Conservation (phyloP, 805 yeast genomes). For the Kodamaea restingae region DNA sequence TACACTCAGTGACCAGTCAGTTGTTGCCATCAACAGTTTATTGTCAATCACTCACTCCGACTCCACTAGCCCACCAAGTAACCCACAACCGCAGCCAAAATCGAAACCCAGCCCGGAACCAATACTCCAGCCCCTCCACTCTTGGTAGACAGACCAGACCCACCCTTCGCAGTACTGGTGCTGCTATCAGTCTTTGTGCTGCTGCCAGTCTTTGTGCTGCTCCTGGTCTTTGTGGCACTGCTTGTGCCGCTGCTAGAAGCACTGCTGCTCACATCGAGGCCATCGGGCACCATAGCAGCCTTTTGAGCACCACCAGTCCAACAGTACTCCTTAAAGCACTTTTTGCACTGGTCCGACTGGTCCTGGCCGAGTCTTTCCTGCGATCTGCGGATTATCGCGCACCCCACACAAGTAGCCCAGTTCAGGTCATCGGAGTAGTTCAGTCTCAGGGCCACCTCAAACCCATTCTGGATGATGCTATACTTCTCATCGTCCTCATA, state of each 20-base stretch:
- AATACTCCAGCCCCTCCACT: too few species aligned
- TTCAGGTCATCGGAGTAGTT: slow-evolving; percentile 17
- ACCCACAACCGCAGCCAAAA: too few species aligned
- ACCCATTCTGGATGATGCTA: slow-evolving; percentile 18
- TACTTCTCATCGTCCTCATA: slow-evolving; percentile 16
- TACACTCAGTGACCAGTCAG: too few species aligned
- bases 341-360: slow-evolving; percentile 20
- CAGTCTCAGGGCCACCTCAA: slow-evolving; percentile 17
- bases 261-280: neutral
- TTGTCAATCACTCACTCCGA: too few species aligned
- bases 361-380: slow-evolving; percentile 20
- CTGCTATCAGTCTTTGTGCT: neutral
- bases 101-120: too few species aligned
- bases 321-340: slow-evolving; percentile 20
- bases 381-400: slow-evolving; percentile 22
- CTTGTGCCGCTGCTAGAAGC: neutral
- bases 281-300: slow-evolving; percentile 10
- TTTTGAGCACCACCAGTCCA: slow-evolving; percentile 18
- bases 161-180: slow-evolving; percentile 4
- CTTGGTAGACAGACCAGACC: too few species aligned
- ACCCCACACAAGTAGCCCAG: slow-evolving; percentile 24
- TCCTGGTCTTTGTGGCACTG: neutral
- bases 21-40: too few species aligned
- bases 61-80: too few species aligned
- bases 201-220: neutral